Conservation (phyloP, 345 rosid species). For the Microcos paniculata region DNA sequence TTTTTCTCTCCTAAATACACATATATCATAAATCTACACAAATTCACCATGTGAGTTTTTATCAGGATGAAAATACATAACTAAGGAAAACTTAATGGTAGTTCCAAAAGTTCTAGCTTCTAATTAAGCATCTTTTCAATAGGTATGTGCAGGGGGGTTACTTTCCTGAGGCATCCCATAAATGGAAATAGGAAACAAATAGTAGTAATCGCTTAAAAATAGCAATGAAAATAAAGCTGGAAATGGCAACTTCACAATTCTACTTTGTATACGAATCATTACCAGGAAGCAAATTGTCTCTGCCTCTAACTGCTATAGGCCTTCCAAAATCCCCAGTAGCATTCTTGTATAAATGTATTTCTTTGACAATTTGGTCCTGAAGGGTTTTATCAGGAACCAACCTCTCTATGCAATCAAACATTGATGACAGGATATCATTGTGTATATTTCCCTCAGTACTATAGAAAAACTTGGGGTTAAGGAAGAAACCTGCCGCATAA, state of each 20-base stretch:
- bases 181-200: background rate
- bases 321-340: constrained; percentile 86
- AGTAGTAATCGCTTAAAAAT: background rate
- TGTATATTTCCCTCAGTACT: constrained; percentile 61
- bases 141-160: background rate
- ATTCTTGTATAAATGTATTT: constrained; percentile 65
- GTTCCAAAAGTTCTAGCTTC: background rate
- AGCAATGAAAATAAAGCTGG: background rate
- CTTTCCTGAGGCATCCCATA: background rate
- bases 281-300: constrained; percentile 81
- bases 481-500: constrained; percentile 86
- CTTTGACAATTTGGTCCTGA: constrained; percentile 78
- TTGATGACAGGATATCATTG: constrained; percentile 53
- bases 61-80: constrained; percentile 3
- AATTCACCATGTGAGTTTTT: background rate
- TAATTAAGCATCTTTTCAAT: background rate
- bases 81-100: background rate
- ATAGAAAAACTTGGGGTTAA: constrained; percentile 93
- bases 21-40: background rate
- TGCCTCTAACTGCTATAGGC: constrained; percentile 80
- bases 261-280: constrained; percentile 4
- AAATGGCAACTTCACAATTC: background rate
- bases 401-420: constrained; percentile 87
- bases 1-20: background rate
- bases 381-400: constrained; percentile 63